Percentiles rank a stretch among this genome's conserved stretches.
Evolutionary conservation across 805 yeast species (phyloP).

Genomic region (Yarrowia osloensis): DNA sequence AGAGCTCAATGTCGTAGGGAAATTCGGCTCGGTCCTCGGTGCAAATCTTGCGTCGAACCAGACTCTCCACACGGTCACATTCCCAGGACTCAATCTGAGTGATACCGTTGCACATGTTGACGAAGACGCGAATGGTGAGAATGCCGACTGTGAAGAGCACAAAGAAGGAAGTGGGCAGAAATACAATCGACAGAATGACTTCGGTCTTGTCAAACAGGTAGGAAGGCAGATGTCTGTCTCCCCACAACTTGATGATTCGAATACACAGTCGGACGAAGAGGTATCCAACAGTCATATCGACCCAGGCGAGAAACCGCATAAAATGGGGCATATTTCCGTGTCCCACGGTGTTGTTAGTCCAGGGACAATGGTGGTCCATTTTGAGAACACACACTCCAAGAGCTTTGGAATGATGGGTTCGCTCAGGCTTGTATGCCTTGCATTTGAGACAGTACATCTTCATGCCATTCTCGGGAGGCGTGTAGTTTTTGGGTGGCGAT

Average conservation of each 20-base stretch:
- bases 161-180: slow-evolving; percentile 58
- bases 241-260: slow-evolving; percentile 49
- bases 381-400: slow-evolving; percentile 67
- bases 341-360: slow-evolving; percentile 93
- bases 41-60: slow-evolving; percentile 48
- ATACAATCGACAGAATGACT: slow-evolving; percentile 55
- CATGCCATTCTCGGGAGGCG: slow-evolving; percentile 56
- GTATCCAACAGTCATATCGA: slow-evolving; percentile 43
- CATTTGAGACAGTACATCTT: slow-evolving; percentile 74
- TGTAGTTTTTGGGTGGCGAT: slow-evolving; percentile 54
- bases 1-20: slow-evolving; percentile 77
- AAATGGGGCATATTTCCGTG: slow-evolving; percentile 76
- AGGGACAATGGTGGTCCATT: slow-evolving; percentile 95
- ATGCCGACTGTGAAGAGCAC: slow-evolving; percentile 61
- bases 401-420: slow-evolving; percentile 82
- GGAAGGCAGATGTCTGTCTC: slow-evolving; percentile 47
- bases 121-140: slow-evolving; percentile 61
- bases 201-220: slow-evolving; percentile 57
- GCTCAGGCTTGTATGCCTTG: slow-evolving; percentile 69
- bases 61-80: slow-evolving; percentile 71
- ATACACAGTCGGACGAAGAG: slow-evolving; percentile 49
- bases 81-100: slow-evolving; percentile 96
- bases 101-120: slow-evolving; percentile 62
- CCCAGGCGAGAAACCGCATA: slow-evolving; percentile 71
- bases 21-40: slow-evolving; percentile 49